These are phyloP conservation scores for Gracilaria vermiculophylla DNA, from an alignment of 23 red algal species.

Conservation along the genomic window DNA sequence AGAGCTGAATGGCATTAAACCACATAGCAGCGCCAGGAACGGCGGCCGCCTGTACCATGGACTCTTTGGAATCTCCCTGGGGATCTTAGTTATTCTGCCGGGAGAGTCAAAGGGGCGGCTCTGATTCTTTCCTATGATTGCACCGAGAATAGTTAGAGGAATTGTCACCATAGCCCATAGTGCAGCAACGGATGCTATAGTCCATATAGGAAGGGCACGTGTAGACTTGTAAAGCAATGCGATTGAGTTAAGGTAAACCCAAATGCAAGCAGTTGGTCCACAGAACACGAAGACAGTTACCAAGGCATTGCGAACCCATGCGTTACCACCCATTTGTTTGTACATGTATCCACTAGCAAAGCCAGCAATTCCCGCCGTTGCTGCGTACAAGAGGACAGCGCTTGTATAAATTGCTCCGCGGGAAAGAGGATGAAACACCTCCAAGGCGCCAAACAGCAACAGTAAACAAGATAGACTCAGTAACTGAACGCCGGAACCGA, in stretches of 20 bases:
- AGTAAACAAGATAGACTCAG: slow-evolving; percentile 42
- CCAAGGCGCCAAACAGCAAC: slow-evolving; percentile 54
- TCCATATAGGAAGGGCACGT: slow-evolving; percentile 50
- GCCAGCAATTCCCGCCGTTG: slow-evolving; percentile 56
- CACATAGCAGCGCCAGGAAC: slow-evolving; percentile 45
- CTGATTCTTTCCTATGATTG: slow-evolving; percentile 67
- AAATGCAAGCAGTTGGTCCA: slow-evolving; percentile 30
- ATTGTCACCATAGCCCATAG: slow-evolving; percentile 71
- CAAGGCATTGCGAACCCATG: slow-evolving; percentile 66
- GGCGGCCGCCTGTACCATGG: slow-evolving; percentile 48
- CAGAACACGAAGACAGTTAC: slow-evolving; percentile 66
- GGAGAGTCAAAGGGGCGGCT: slow-evolving; percentile 52
- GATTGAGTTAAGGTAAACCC: slow-evolving; percentile 50
- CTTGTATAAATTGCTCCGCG: slow-evolving; percentile 44
- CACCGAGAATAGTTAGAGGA: slow-evolving; percentile 58
- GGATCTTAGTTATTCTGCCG: slow-evolving; percentile 53
- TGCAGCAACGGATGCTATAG: slow-evolving; percentile 32
- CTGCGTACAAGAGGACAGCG: slow-evolving; percentile 40
- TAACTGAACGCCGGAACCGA: slow-evolving; percentile 55
- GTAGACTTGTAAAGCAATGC: slow-evolving; percentile 62
- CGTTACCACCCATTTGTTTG: slow-evolving; percentile 67
- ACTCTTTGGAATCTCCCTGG: slow-evolving; percentile 52
- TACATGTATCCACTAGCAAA: slow-evolving; percentile 61
- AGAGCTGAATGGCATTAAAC: slow-evolving; percentile 65
- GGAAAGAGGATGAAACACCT: slow-evolving; percentile 65